Conservation (phyloP, 2,329 filamentous ascomycete species). For the Domatiomyces globalis region DNA sequence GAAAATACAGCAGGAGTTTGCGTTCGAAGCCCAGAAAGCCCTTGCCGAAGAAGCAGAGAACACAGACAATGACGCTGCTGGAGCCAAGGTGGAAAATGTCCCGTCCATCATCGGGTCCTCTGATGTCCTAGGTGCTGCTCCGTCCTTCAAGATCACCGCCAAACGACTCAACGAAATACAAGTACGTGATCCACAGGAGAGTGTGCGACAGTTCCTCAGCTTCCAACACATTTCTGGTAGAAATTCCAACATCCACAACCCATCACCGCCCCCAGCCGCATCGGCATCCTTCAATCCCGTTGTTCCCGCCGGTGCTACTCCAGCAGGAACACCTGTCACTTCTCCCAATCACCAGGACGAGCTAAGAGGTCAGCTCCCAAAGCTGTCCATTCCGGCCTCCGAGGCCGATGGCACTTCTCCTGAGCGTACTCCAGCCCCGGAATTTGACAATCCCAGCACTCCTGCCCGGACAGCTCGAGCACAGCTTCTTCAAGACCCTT, state of each 20-base stretch:
- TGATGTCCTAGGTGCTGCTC: slow-evolving; percentile 65
- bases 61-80: slow-evolving; percentile 53
- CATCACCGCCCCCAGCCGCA: slow-evolving; percentile 30
- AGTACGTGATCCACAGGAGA: slow-evolving; percentile 72
- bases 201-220: slow-evolving; percentile 76
- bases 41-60: slow-evolving; percentile 53
- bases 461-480: slow-evolving; percentile 21
- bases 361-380: slow-evolving; percentile 39
- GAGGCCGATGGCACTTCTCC: slow-evolving; percentile 16
- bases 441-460: slow-evolving; percentile 16
- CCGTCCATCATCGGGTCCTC: slow-evolving; percentile 84
- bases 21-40: slow-evolving; percentile 44
- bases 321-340: slow-evolving; percentile 15
- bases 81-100: slow-evolving; percentile 63
- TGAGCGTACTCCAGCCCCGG: slow-evolving; percentile 21
- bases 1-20: slow-evolving; percentile 56
- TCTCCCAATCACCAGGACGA: slow-evolving; percentile 29
- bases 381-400: slow-evolving; percentile 40
- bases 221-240: slow-evolving; percentile 50
- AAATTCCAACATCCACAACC: slow-evolving; percentile 32
- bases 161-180: slow-evolving; percentile 56
- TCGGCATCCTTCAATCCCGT: slow-evolving; percentile 15
- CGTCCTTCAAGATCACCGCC: slow-evolving; percentile 56
- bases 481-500: slow-evolving; percentile 37
- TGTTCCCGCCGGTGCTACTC: no score